Base-by-base conservation (phyloP, 2,329 filamentous ascomycete genomes). In the Paraphoma sp. region DNA sequence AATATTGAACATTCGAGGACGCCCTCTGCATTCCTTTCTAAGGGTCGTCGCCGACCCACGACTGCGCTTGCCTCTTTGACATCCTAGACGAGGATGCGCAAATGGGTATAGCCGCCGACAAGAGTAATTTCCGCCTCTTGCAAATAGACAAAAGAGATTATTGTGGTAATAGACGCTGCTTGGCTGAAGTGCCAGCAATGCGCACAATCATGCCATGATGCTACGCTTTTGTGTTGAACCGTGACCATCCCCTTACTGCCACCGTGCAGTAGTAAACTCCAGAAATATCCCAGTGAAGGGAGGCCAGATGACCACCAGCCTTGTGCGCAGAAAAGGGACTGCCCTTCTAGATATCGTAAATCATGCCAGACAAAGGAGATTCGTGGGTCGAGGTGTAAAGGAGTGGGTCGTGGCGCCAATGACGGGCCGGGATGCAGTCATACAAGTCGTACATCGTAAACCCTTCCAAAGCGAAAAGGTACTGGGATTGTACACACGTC, bases 381-480 rank as follows among this genome's bases (percentile, higher is more conserved):
- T 76, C 74, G 71, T 76, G 52, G 71, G 45, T 33, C 14, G 11
- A 28, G 16, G 16, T 47, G 49, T 45, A 43, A 52, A 46, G 29
- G 23, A 48, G 38, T 33, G 57, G 66, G 56, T 67, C 69, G 68
- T 72, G 67, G 67, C 71, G 69, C 63, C 55, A 70, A 65, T 67
- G 51, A 57, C 56, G 58, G 57, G 62, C 63, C 61, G 48, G 45
- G 51, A 65, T 53, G 60, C 57, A 52, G 72, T 76, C 73, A 72
- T 76, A 74, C 71, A 74, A 48, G 67, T 75, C 72, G 71, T 75
- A 73, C 72, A 64, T 76, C 74, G 67, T 76, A 62, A 62, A 71
- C 65, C 60, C 57, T 53, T 42, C 52, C 54, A 53, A 59, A 65
- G 62, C 53, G 61, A 67, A 72, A 69, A 66, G 62, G 66, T 74